phyloP scores from a whole-genome alignment of 192 early-diverging fungal species.

The Umbelopsis vinacea region DNA sequence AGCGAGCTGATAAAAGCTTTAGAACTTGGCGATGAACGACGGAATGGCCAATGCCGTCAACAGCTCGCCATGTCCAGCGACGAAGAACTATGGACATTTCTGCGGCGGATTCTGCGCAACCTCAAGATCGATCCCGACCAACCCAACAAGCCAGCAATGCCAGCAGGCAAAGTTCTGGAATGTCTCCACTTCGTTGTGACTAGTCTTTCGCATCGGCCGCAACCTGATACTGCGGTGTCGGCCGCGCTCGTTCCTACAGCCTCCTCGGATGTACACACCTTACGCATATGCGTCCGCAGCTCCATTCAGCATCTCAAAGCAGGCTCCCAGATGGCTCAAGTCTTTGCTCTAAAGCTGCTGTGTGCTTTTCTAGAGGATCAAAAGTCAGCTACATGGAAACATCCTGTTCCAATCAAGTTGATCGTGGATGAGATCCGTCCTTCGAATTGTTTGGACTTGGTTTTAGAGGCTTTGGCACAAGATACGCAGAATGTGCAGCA shows the following conservation, averaged over 20 bases:
- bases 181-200: not conserved
- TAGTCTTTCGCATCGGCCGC: not conserved
- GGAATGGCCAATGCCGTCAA: not conserved
- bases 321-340: not conserved
- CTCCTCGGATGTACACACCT: not conserved
- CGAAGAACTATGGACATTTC: conserved; percentile 3
- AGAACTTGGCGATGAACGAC: not conserved
- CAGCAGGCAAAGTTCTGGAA: not conserved
- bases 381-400: not conserved
- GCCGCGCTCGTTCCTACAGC: not conserved
- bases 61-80: not conserved
- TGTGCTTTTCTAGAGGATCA: conserved; percentile 6
- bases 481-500: not conserved
- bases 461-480: conserved; percentile 4
- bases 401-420: not conserved
- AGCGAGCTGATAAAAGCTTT: not conserved
- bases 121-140: not conserved
- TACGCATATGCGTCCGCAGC: not conserved
- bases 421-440: conserved; percentile 2
- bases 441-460: not conserved
- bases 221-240: not conserved
- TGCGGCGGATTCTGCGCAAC: conserved; percentile 9
- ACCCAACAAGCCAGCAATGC: not conserved
- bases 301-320: not conserved
- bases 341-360: conserved; percentile 7